Percentiles rank a stretch among this genome's conserved stretches.
Conservation (phyloP, 768 basidiomycete genomes). For the Pholiota microspora region DNA sequence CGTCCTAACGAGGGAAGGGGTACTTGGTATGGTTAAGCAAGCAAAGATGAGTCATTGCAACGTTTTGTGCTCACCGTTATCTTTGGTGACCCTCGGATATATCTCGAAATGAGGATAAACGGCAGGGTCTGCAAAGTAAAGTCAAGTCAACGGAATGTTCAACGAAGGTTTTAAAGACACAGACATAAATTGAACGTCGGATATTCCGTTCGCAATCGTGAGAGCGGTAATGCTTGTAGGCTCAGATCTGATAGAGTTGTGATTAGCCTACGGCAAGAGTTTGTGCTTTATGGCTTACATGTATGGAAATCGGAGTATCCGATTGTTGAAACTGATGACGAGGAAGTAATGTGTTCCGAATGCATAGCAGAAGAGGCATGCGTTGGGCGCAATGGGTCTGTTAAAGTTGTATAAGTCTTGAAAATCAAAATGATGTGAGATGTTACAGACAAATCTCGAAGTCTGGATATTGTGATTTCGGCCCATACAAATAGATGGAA, state of each 20-base stretch:
- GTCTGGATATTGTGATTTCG: conserved; percentile 16
- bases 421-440: neutral
- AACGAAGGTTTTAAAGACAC: neutral
- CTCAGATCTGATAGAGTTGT: no score
- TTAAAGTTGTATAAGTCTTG: neutral
- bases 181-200: conserved; percentile 4
- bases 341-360: no score
- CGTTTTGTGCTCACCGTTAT: neutral
- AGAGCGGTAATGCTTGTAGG: no score
- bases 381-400: neutral
- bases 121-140: neutral
- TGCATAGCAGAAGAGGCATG: neutral
- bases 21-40: neutral
- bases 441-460: conserved; percentile 19
- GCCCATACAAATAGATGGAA: conserved; percentile 9
- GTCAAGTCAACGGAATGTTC: neutral
- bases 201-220: no score
- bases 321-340: no score
- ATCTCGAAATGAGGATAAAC: conserved; percentile 2
- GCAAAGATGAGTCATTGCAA: neutral
- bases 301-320: no score
- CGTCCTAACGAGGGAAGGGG: no score
- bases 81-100: neutral
- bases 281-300: no score
- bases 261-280: no score